These are phyloP conservation scores for Spencermartinsiella ligniputridi DNA, from an alignment of 1,139 yeast species.

Conservation along the genomic window DNA sequence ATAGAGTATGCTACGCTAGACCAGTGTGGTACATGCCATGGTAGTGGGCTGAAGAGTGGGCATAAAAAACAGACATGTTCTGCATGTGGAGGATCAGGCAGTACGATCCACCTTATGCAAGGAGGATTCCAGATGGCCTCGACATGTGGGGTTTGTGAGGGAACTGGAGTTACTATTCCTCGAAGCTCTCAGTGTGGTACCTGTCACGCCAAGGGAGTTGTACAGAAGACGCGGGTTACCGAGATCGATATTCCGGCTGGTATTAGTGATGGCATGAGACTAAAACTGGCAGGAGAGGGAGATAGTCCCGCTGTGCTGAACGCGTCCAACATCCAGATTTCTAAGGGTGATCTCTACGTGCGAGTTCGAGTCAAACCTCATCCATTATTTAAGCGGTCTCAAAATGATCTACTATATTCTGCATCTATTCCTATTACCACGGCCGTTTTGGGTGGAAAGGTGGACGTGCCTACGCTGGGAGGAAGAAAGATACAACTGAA, in stretches of 20 bases:
- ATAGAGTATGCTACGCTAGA: constrained; percentile 73
- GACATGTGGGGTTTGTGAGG: constrained; percentile 83
- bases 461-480: constrained; percentile 74
- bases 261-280: constrained; percentile 76
- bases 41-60: constrained; percentile 79
- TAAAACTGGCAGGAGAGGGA: constrained; percentile 85
- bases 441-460: constrained; percentile 91
- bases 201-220: constrained; percentile 90
- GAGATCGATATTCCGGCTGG: constrained; percentile 87
- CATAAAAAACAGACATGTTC: constrained; percentile 75
- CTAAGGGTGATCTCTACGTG: constrained; percentile 83
- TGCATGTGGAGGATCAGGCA: constrained; percentile 91
- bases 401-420: constrained; percentile 57
- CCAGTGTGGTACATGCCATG: constrained; percentile 73
- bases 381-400: constrained; percentile 60
- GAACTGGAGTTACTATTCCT: constrained; percentile 77
- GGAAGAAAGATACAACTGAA: constrained; percentile 55
- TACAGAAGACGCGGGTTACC: constrained; percentile 60
- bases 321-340: constrained; percentile 47
- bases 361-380: constrained; percentile 76
- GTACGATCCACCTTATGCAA: constrained; percentile 73
- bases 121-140: constrained; percentile 98
- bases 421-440: constrained; percentile 86
- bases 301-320: constrained; percentile 64
- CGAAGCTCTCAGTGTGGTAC: constrained; percentile 65